phyloP scores from a whole-genome alignment of 2,329 filamentous ascomycete species.

The Amylocarpus encephaloides region DNA sequence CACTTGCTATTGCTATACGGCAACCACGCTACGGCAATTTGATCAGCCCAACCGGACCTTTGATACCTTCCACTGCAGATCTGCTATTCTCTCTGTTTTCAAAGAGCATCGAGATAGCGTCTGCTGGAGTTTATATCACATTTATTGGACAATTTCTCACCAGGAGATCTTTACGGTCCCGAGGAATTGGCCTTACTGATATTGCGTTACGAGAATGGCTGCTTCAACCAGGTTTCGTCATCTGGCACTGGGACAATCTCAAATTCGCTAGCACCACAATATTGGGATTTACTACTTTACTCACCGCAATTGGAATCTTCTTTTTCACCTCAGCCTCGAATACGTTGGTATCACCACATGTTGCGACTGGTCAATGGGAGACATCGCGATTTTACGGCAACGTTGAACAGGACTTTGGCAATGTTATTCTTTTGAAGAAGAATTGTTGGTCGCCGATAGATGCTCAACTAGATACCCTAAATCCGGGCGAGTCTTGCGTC shows the following conservation, averaged over 20 bases:
- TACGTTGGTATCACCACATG: constrained; percentile 7
- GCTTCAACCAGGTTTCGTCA: constrained; percentile 2
- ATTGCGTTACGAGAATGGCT: constrained; percentile 9
- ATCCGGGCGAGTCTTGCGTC: constrained; percentile 7
- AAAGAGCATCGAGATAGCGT: constrained; percentile 9
- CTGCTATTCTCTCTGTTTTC: constrained; percentile 6
- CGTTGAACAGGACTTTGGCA: constrained; percentile 8
- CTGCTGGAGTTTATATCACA: constrained; percentile 6
- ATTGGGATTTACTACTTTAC: constrained; percentile 3
- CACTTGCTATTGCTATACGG: constrained; percentile 6
- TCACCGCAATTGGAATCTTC: constrained; percentile 5
- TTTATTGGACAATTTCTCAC: constrained; percentile 10
- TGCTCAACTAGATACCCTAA: constrained; percentile 1
- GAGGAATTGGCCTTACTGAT: constrained; percentile 4
- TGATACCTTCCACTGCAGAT: constrained; percentile 7
- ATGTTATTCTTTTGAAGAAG: constrained; percentile 4
- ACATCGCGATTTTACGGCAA: background rate
- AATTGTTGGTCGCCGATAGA: constrained; percentile 9
- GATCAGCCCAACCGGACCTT: constrained; percentile 4
- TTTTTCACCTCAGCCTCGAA: constrained; percentile 8
- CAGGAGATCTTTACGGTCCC: constrained; percentile 5
- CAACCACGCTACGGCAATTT: constrained; percentile 10
- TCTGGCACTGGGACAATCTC: constrained; percentile 7
- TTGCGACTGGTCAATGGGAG: constrained; percentile 4
- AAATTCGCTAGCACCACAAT: constrained; percentile 8